These are phyloP conservation scores for Tuber microsphaerosporum DNA, from an alignment of 495 filamentous ascomycete genomes.

Conservation along the genomic window DNA sequence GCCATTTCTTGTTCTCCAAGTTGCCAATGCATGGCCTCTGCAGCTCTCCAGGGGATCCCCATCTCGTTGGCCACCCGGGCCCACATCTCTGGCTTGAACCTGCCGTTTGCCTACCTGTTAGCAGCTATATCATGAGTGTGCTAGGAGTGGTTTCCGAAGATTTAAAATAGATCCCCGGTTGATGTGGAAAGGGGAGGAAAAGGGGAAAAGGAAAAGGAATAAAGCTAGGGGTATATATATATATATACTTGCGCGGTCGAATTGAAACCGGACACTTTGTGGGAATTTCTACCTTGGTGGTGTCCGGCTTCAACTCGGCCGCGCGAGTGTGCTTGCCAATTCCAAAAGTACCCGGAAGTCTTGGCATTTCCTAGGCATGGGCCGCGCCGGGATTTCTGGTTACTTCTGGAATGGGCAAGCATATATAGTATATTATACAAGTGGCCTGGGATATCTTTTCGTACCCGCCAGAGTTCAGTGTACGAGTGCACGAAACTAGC, in stretches of 20 bases:
- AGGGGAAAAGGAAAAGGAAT: neutral
- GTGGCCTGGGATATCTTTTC: neutral
- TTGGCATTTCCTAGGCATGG: neutral
- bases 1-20: constrained; percentile 90
- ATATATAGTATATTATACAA: neutral
- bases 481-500: neutral
- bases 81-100: constrained; percentile 98
- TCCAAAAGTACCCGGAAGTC: neutral
- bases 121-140: neutral
- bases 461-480: neutral
- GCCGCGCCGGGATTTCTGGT: neutral
- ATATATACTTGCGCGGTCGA: neutral
- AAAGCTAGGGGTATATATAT: neutral
- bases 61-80: constrained; percentile 86
- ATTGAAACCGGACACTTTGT: no score
- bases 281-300: no score
- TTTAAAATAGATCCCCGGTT: neutral
- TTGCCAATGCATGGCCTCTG: constrained; percentile 97
- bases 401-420: neutral
- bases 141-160: neutral
- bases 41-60: constrained; percentile 91
- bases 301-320: no score
- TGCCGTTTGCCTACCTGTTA: constrained; percentile 41
- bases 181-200: neutral
- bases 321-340: neutral